phyloP scores from a whole-genome alignment of 331 rosid genomes.

The Rosa hybrid region DNA sequence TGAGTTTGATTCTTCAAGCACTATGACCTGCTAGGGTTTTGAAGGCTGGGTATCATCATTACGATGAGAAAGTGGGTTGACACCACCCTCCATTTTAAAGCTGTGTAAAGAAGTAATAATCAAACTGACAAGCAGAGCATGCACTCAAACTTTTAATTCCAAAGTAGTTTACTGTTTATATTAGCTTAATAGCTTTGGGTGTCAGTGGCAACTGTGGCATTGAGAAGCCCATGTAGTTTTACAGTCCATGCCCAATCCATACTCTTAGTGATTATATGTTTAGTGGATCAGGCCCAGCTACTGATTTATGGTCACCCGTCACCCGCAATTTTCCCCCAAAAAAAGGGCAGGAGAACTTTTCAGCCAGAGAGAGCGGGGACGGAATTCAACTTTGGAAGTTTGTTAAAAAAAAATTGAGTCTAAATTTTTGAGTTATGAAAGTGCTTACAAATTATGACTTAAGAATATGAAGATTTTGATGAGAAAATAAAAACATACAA shows the following conservation, averaged over 20 bases:
- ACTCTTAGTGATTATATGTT: too few species aligned
- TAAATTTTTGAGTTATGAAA: too few species aligned
- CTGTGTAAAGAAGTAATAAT: not conserved
- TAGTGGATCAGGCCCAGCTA: not conserved
- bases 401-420: too few species aligned
- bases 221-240: not conserved
- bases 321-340: too few species aligned
- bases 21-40: constrained; percentile 24
- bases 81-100: constrained; percentile 10
- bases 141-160: not conserved
- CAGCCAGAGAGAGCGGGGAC: too few species aligned
- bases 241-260: not conserved
- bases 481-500: too few species aligned
- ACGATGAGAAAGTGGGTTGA: constrained; percentile 40
- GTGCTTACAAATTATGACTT: too few species aligned
- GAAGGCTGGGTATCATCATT: constrained; percentile 32
- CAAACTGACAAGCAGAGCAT: not conserved
- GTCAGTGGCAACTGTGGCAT: not conserved
- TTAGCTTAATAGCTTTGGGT: not conserved
- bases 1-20: constrained; percentile 22
- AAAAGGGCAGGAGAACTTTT: too few species aligned
- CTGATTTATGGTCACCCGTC: too few species aligned
- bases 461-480: too few species aligned
- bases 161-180: not conserved
- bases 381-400: too few species aligned